These are phyloP conservation scores for Lasiodiplodia hormozganensis DNA, from an alignment of 2,329 filamentous ascomycete genomes.

Conservation along the genomic window DNA sequence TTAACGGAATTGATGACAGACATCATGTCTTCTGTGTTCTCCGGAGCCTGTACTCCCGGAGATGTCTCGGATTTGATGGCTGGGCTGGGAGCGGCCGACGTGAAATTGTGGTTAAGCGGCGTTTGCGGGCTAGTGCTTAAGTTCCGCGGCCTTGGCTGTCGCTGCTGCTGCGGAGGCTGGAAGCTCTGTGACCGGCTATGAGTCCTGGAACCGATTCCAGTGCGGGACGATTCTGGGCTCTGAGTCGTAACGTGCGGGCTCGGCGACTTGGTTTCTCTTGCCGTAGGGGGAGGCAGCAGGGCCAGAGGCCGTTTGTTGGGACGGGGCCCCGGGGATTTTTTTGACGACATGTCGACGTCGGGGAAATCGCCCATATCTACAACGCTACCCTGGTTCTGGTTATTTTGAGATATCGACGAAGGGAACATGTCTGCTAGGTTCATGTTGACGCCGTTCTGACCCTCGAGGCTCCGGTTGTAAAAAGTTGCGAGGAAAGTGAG, in stretches of 20 bases:
- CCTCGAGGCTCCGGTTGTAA: constrained; percentile 91
- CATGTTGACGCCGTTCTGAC: constrained; percentile 78
- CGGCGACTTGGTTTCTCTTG: constrained; percentile 36
- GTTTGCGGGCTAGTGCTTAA: constrained; percentile 26
- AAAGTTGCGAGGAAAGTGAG: constrained; percentile 96
- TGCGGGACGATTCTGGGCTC: constrained; percentile 9
- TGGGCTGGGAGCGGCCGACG: constrained; percentile 31
- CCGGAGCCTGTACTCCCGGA: constrained; percentile 43
- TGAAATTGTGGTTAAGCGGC: constrained; percentile 20
- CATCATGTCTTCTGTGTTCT: constrained; percentile 56
- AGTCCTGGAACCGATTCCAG: constrained; percentile 6
- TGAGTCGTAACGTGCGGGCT: constrained; percentile 20
- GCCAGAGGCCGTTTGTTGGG: constrained; percentile 44
- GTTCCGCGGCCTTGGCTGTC: constrained; percentile 12
- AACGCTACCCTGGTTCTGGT: constrained; percentile 63
- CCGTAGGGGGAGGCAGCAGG: constrained; percentile 44
- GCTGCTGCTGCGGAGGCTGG: constrained; percentile 16
- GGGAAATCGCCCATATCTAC: constrained; percentile 67
- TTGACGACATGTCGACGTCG: constrained; percentile 39
- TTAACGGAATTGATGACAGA: constrained; percentile 55
- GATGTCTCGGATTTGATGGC: constrained; percentile 52
- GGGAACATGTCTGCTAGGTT: constrained; percentile 86
- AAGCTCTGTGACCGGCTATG: constrained; percentile 26
- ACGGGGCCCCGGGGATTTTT: constrained; percentile 45
- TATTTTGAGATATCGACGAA: constrained; percentile 62